Evolutionary conservation across 2,329 filamentous ascomycete species (phyloP), one percentile per base, ranked within the genome.

Genomic region (Colletotrichum sp.): DNA sequence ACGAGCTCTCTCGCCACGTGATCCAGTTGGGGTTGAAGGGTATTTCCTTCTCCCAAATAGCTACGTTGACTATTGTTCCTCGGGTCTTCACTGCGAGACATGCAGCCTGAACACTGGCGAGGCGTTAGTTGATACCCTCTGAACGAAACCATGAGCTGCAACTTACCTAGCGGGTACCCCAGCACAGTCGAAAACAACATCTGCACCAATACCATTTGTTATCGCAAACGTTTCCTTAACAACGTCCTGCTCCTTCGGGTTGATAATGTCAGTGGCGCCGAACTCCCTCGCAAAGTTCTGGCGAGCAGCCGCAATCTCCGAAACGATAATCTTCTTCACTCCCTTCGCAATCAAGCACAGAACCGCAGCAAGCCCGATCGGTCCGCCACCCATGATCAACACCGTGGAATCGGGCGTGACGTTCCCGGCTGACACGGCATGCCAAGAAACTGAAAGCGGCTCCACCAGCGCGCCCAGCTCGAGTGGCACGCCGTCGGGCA

Each of bases 391-490:
- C 5, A 93, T 82, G 8, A 94, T 86, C 24, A 93, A 79, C 3
- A 89, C 89, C 1, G 85, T 85, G 16, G 89, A 85, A 2, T 87
- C 87, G 4, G 83, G 75, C 15, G 86, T 85, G 44, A 79, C 74
- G 24, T 73, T 67, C 7, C 76, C 76, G 12, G 77, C 79, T 32
- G 78, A 68, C n/a, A 82, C 88, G 0, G 91, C 92, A 79, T 94
- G 92, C 92, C 92, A 93, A 10, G 90, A 91, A 0, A 94, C 92
- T 0, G 91, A 86, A 4, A 94, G 83, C 0, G 92, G 92, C 78
- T 94, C 92, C 8, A 93, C 88, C 5, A 94, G 84, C 0, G 92
- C 92, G 69, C 84, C 90, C 18, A 91, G 84, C 57, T 91, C 88
- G 24, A 91, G 85, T 0, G 87, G 84, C 10, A 92, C 83, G 66